Percentiles rank a stretch among this genome's conserved stretches.
Conservation (phyloP, 352 stramenopile species). For the Phytopythium montanum region DNA sequence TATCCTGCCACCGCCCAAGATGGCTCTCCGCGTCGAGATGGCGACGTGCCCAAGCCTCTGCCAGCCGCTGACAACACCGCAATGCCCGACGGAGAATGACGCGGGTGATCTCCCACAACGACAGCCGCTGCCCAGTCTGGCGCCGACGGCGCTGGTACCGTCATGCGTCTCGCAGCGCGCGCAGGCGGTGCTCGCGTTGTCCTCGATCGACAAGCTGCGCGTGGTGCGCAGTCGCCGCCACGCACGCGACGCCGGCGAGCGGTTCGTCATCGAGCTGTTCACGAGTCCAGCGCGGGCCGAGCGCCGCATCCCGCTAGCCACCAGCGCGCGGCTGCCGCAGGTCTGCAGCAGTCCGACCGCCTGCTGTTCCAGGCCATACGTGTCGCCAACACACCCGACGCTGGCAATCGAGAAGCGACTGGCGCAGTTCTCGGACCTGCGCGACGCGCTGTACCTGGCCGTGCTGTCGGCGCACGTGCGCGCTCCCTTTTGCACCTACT, state of each 20-base stretch:
- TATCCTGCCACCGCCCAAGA: not conserved
- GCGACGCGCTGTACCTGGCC: constrained; percentile 18
- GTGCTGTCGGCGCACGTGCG: constrained; percentile 12
- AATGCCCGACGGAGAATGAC: not conserved
- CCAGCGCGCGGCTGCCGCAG: constrained; percentile 2
- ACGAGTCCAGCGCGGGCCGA: not conserved
- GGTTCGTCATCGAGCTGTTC: constrained; percentile 6
- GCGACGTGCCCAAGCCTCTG: not conserved
- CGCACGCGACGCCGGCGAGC: not conserved
- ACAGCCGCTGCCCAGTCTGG: constrained; percentile 17
- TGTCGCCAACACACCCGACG: not conserved
- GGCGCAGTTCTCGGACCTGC: constrained; percentile 15
- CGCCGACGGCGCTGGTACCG: constrained; percentile 22
- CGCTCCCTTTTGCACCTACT: constrained; percentile 26
- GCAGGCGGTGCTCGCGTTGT: constrained; percentile 19
- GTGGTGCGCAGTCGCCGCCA: constrained; percentile 14
- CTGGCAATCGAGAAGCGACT: constrained; percentile 11
- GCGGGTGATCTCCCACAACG: not conserved
- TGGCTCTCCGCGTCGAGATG: not conserved
- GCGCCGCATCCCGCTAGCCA: constrained; percentile 8
- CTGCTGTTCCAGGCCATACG: no score
- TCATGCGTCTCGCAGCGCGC: constrained; percentile 22
- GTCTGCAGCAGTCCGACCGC: not conserved
- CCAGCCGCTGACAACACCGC: not conserved
- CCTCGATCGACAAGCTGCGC: constrained; percentile 20